Evolutionary conservation across 2,329 filamentous ascomycete genomes (phyloP), one percentile per base, ranked within the genome.

Genomic region (Pseudogymnoascus destructans): DNA sequence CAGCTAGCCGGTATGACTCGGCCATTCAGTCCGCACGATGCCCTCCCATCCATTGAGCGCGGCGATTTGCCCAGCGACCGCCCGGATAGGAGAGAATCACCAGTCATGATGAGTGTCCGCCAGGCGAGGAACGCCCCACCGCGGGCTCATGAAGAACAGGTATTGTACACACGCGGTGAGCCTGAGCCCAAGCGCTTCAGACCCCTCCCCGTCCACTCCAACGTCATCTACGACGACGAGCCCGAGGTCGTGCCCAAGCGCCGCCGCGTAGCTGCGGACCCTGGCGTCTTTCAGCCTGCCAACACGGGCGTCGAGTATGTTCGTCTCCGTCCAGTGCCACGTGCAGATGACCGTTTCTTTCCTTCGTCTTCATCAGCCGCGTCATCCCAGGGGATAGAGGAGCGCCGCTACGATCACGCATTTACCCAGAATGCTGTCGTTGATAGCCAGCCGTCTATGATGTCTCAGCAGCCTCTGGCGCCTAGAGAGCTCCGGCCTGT

Each of bases 151-250:
- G 33, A 57, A 23, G 30, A 40, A 27, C 55, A 35, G 30, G 55
- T 49, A 36, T 10, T 57, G 55, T 40, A 57, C 38, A 21, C 30
- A 19, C 55, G 38, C 32, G 55, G 33, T 38, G 55, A 57, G 23
- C 30, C 32, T 25, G 33, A 49, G 21, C 55, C 55, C n/a, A 40
- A 57, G 35, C 55, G 23, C 30, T 38, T 27, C 30, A 21, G 30
- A 23, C 32, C 35, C 33, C 55, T 38, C 13, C 30, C 30, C 33
- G 23, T 32, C 7, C 40, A 49, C 19, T 57, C 55, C 10, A 57
- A 57, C 30, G 38, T 57, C 33, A 57, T 57, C 19, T 57, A 57
- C 23, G 13, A 49, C 33, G 35, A 49, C 5, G 55, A 57, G 19
- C 32, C n/a, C 19, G 38, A 27, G 25, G 40, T 49, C 21, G 13